Base-by-base conservation (phyloP, 106 monocot genomes). In the Vanilla planifolia region DNA sequence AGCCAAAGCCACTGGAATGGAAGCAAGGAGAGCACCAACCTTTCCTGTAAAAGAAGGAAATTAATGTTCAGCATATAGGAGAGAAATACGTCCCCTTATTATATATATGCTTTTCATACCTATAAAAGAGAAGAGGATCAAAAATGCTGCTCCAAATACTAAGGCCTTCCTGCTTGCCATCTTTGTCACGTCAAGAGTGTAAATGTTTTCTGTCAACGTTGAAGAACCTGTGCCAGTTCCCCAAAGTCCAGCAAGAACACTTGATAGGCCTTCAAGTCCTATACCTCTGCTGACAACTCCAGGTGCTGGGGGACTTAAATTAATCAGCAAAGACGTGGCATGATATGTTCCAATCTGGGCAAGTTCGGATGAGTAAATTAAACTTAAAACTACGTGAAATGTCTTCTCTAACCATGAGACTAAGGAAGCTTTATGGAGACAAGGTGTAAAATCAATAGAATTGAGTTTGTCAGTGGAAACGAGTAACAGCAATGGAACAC, bases 231-330 rank as follows among this genome's bases (percentile, higher is more conserved):
- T 80, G 43, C 98, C 98, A 43, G 98, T 92, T 20, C 98, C 92
- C 98, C 98, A 99, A 47, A 99, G 66, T 55, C 98, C 98, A 62
- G 92, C 98, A 55, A 99, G 64, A 44, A 99, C 80, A 56, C 92
- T 85, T 13, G 92, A 69, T 73, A 67, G 62, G 17, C 98, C 98
- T 88, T 99, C 98, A 20, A 92, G 70, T 20, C 98, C 98, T 70
- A 99, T 92, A 4, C 85, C 98, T 70, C 98, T 74, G 64, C 88
- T 88, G 29, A 99, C 98, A 61, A 99, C 67, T 60, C 85, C 98
- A 51, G 75, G 85, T 43, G 91, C 85, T 50, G 92, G 98, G 16
- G 98, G 85, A 34, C 77, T 88, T 68, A 85, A 48, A 62, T 82
- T 80, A 46, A 99, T 61, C 41, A 92, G 63, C 13, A 85, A 50